Evolutionary conservation across 768 basidiomycete genomes (phyloP).

Genomic region (Hypsizygus marmoreus): DNA sequence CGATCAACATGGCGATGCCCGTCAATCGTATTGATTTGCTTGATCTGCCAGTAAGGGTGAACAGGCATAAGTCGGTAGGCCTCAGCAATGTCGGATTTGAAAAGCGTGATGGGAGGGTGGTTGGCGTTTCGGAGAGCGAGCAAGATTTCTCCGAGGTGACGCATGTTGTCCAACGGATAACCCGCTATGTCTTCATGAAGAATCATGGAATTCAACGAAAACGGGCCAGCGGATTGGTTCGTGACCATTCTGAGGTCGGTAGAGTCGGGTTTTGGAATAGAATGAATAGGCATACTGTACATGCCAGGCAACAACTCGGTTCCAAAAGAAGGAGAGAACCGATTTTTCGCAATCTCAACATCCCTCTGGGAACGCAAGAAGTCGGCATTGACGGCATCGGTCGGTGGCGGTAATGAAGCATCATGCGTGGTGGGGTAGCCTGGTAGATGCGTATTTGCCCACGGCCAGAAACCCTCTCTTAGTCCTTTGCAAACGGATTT

Average conservation of each 20-base stretch:
- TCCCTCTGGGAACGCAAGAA: slow-evolving; percentile 30
- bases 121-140: slow-evolving; percentile 12
- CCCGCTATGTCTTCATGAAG: slow-evolving; percentile 16
- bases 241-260: slow-evolving; percentile 37
- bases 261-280: slow-evolving; percentile 36
- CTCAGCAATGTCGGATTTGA: slow-evolving; percentile 38
- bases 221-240: slow-evolving; percentile 35
- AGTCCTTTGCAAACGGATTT: slow-evolving; percentile 29
- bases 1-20: slow-evolving; percentile 30
- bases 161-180: too few species aligned
- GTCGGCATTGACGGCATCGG: slow-evolving; percentile 20
- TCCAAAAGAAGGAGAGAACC: slow-evolving; percentile 34
- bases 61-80: slow-evolving; percentile 37
- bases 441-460: too few species aligned
- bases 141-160: slow-evolving; percentile 26
- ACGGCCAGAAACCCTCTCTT: slow-evolving; percentile 39
- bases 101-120: slow-evolving; percentile 20
- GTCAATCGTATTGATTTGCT: slow-evolving; percentile 34
- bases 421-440: too few species aligned
- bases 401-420: too few species aligned
- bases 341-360: slow-evolving; percentile 22
- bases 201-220: slow-evolving; percentile 38
- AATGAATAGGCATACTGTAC: slow-evolving; percentile 38
- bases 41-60: slow-evolving; percentile 29
- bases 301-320: slow-evolving; percentile 43